Evolutionary conservation across 1,284 basidiomycete genomes (phyloP), one percentile per base, ranked within the genome.

Genomic region (Leccinum proliferum): DNA sequence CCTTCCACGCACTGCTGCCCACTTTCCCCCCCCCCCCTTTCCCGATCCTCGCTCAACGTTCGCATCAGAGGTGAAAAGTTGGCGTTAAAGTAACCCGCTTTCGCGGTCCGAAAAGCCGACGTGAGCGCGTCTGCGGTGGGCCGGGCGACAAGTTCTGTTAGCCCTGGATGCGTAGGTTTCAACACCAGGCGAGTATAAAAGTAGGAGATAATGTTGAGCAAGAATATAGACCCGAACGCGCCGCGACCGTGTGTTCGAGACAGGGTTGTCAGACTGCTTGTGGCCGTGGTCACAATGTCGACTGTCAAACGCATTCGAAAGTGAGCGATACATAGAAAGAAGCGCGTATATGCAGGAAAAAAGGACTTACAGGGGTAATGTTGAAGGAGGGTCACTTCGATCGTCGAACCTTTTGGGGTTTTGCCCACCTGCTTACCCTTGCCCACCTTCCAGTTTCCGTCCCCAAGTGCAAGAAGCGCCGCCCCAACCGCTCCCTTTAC

Each of bases 401-500:
- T 77, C 1, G 75, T 66, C 59, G 76, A 72, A 5, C 43, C 35
- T 63, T 83, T 84, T 3, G 73, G 65, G 1, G 71, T 73, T 67
- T 84, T 85, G 4, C 81, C 83, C 3, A 87, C 83, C 66, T 82
- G 81, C 34, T 88, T 79, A 2, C 90, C 90, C 65, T 91, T 89
- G 4, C 91, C 90, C 90, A 93, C 92, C 74, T 85, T 90, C 90
- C 91, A 93, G 67, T 93, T 93, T 3, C 90, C 90, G 64, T 93
- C 90, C 1, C 90, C 90, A 1, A 93, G 80, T 1, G 84, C 82
- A 53, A 84, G 71, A 43, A 93, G 76, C 0, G 86, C 84, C 2
- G 88, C 77, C 1, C 81, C 82, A 11, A 86, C 88, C 0, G 87
- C 89, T 35, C 78, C 79, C 60, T 84, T 81, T 4, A 92, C 87